Conservation (phyloP, 345 rosid genomes). For the Syzygium grande region DNA sequence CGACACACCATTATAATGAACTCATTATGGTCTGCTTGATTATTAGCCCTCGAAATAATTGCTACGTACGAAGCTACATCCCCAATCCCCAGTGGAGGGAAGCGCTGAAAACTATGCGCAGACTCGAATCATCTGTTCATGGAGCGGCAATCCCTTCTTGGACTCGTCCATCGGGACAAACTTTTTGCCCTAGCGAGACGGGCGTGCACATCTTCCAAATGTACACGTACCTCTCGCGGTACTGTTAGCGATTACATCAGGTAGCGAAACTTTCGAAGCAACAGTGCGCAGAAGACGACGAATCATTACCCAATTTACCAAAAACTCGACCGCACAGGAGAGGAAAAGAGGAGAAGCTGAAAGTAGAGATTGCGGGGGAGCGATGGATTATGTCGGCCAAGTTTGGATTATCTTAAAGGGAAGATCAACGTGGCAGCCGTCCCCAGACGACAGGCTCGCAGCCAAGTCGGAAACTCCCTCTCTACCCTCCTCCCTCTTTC, state of each 20-base stretch:
- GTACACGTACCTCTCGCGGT: neutral
- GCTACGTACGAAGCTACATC: neutral
- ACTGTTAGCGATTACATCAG: neutral
- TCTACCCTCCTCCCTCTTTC: neutral
- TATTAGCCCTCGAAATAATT: neutral
- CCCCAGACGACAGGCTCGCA: constrained; percentile 37
- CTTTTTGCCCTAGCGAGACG: neutral
- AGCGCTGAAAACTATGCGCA: neutral
- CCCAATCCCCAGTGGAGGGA: neutral
- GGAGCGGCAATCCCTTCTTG: neutral
- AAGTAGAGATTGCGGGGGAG: constrained; percentile 1
- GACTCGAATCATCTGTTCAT: neutral
- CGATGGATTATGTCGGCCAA: constrained; percentile 46
- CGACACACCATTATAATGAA: neutral
- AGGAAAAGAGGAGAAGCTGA: neutral
- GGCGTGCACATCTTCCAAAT: neutral
- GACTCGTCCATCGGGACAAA: neutral
- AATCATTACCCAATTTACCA: neutral
- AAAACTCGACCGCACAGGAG: neutral
- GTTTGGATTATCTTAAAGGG: constrained; percentile 33
- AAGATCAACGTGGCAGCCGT: constrained; percentile 59
- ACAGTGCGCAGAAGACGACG: neutral
- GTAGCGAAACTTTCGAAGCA: neutral
- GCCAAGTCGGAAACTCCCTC: constrained; percentile 1
- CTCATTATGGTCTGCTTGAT: neutral